phyloP scores from a whole-genome alignment of 2,329 filamentous ascomycete species.

The Fusarium sp. region DNA sequence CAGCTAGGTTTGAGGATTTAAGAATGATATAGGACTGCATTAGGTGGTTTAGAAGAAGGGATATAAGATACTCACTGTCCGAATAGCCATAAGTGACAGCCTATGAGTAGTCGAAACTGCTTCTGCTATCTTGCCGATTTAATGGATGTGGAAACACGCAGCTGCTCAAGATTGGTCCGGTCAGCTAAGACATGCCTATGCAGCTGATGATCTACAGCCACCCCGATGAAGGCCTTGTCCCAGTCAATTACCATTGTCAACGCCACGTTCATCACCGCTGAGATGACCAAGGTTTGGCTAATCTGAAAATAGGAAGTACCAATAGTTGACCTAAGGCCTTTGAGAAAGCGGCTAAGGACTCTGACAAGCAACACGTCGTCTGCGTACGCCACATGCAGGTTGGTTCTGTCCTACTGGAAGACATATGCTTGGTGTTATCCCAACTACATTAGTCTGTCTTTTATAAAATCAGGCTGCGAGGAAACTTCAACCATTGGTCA shows the following conservation, averaged over 20 bases:
- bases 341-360: neutral
- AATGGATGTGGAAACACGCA: neutral
- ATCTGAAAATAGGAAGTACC: neutral
- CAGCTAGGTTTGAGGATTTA: neutral
- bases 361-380: neutral
- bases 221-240: no score
- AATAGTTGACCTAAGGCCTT: no score
- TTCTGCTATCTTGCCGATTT: neutral
- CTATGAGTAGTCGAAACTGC: neutral
- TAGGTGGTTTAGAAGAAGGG: fast-evolving
- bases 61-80: no score
- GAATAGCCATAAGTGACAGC: no score
- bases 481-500: neutral
- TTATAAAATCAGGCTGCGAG: neutral
- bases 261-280: neutral
- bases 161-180: neutral
- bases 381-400: neutral
- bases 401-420: neutral
- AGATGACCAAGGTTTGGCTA: fast-evolving
- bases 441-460: neutral
- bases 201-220: neutral
- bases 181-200: neutral
- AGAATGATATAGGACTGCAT: neutral
- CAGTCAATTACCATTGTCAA: neutral
- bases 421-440: neutral